A percentile compares a stretch with the other conserved stretches of the same genome.
These are phyloP conservation scores for Colletotrichum sp. DNA, from an alignment of 2,329 filamentous ascomycete species.

Conservation along the genomic window DNA sequence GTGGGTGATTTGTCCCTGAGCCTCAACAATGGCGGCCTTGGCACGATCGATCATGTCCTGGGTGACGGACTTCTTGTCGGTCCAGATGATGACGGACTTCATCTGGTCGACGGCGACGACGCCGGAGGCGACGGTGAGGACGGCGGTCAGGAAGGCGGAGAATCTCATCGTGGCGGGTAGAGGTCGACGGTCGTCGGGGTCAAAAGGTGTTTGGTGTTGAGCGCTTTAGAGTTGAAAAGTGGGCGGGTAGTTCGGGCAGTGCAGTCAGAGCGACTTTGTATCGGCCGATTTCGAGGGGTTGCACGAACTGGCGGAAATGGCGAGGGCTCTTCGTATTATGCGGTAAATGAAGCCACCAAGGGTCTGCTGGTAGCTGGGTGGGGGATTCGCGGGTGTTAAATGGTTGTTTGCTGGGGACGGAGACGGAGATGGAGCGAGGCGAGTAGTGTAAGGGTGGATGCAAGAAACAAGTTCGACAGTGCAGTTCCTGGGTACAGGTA, in stretches of 20 bases:
- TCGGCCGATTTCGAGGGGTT: neutral
- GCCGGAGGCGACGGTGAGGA: constrained; percentile 63
- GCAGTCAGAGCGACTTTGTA: neutral
- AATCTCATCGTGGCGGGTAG: constrained; percentile 65
- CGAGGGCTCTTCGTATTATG: neutral
- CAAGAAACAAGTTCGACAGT: constrained; percentile 4
- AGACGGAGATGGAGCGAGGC: neutral
- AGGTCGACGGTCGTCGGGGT: neutral
- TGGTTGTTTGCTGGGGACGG: constrained; percentile 15
- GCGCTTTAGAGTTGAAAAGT: neutral
- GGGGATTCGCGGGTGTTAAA: constrained; percentile 15
- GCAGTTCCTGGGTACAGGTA: neutral
- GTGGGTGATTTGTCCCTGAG: constrained; percentile 81
- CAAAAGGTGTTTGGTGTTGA: neutral
- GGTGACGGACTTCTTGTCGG: constrained; percentile 69
- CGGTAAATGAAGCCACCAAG: neutral
- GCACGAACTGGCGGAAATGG: neutral
- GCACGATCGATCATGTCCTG: constrained; percentile 72
- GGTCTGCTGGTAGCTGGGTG: neutral
- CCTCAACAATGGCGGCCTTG: constrained; percentile 71
- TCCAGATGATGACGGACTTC: constrained; percentile 81
- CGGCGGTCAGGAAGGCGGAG: constrained; percentile 54
- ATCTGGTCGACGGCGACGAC: constrained; percentile 67
- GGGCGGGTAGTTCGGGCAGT: neutral
- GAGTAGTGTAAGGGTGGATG: neutral